These are phyloP conservation scores for Rhodosporidiobolus sp. DNA, from an alignment of 768 basidiomycete species.

Conservation along the genomic window DNA sequence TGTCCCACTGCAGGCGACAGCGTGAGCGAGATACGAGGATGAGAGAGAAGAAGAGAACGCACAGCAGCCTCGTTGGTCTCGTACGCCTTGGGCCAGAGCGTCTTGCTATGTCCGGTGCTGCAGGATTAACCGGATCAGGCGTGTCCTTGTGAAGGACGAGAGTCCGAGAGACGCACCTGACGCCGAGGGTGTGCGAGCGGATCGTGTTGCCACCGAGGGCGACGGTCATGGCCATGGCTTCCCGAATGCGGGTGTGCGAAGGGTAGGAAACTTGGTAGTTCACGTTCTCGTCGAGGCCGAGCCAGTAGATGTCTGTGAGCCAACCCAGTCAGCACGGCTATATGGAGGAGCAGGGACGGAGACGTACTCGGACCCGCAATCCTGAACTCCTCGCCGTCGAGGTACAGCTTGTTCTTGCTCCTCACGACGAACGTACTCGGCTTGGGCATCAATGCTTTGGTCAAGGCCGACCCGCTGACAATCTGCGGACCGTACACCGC, in stretches of 20 bases:
- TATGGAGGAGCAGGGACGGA: too few relatives aligned
- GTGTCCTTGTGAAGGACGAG: rapidly evolving
- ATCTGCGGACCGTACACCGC: slow-evolving; percentile 29
- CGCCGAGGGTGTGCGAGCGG: slow-evolving; percentile 39
- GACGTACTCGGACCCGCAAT: slow-evolving; percentile 41
- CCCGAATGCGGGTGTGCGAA: slow-evolving; percentile 42
- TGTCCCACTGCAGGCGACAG: slow-evolving; percentile 19
- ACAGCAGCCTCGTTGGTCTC: slow-evolving; percentile 32
- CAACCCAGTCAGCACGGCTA: too few relatives aligned
- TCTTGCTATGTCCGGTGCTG: slow-evolving; percentile 35
- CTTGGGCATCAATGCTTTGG: slow-evolving; percentile 6
- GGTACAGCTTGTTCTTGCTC: slow-evolving; percentile 20
- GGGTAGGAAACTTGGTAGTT: slow-evolving; percentile 43
- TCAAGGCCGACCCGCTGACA: background rate
- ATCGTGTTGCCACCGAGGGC: slow-evolving; percentile 42
- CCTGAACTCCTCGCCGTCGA: slow-evolving; percentile 33
- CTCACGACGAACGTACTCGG: slow-evolving; percentile 38
- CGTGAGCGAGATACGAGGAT: background rate
- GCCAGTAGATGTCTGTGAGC: slow-evolving; percentile 47
- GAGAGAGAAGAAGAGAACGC: background rate
- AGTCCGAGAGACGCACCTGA: slow-evolving; percentile 27
- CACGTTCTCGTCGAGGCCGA: slow-evolving; percentile 49
- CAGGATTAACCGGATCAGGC: background rate
- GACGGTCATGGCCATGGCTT: slow-evolving; percentile 44
- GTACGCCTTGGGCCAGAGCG: slow-evolving; percentile 32